A percentile compares a stretch with the other conserved stretches of the same genome.
These are phyloP conservation scores for Wilhelminamyces savonicus DNA, from an alignment of 805 yeast species.

Conservation along the genomic window DNA sequence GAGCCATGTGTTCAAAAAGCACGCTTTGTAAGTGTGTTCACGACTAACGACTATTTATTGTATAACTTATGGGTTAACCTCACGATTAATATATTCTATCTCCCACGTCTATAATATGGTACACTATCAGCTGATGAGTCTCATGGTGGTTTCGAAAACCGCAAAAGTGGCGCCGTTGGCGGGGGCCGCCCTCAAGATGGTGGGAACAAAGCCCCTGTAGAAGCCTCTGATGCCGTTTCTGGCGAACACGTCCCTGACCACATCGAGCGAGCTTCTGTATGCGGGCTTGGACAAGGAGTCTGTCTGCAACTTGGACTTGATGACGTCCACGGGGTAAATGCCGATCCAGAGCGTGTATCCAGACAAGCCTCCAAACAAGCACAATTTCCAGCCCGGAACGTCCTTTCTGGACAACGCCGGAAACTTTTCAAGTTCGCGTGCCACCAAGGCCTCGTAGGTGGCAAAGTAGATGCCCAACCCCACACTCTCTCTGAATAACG, in stretches of 20 bases:
- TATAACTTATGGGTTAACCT: too few species aligned
- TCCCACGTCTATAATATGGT: background rate
- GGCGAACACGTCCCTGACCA: conserved; percentile 45
- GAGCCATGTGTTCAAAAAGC: too few species aligned
- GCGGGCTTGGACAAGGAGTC: conserved; percentile 52
- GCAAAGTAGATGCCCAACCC: conserved; percentile 88
- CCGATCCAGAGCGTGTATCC: conserved; percentile 88
- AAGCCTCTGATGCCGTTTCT: conserved; percentile 71
- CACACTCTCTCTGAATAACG: conserved; percentile 75
- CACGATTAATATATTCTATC: too few species aligned
- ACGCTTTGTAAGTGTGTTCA: too few species aligned
- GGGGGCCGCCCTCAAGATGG: conserved; percentile 94
- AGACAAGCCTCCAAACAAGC: conserved; percentile 82
- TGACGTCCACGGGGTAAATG: conserved; percentile 82
- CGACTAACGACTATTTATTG: too few species aligned
- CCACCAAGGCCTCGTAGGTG: conserved; percentile 84
- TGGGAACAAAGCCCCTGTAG: conserved; percentile 87
- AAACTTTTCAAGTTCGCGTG: conserved; percentile 48
- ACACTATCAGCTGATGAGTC: conserved; percentile 36
- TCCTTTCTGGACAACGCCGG: conserved; percentile 49
- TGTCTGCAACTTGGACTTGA: conserved; percentile 82
- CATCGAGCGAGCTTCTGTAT: conserved; percentile 55
- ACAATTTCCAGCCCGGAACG: conserved; percentile 82
- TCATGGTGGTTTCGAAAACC: conserved; percentile 86
- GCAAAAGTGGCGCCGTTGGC: conserved; percentile 97